phyloP scores from a whole-genome alignment of 164 flowering plant species.

The Hamamelis virginiana region DNA sequence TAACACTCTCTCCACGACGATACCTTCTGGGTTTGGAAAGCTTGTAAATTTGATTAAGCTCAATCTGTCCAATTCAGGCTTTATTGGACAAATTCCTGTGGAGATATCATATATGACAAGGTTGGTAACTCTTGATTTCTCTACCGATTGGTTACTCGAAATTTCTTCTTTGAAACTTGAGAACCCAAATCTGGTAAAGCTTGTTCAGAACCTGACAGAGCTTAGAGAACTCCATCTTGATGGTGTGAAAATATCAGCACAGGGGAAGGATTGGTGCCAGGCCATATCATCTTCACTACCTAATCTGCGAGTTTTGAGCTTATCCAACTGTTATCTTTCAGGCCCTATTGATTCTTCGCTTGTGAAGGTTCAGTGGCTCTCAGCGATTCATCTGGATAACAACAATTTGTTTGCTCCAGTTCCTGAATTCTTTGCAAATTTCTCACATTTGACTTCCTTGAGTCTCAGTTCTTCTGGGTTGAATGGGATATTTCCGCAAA shows the following conservation, averaged over 20 bases:
- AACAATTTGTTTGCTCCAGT: constrained; percentile 20
- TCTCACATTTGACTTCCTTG: constrained; percentile 23
- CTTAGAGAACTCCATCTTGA: not conserved
- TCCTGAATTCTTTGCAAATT: constrained; percentile 24
- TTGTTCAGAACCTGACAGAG: no score
- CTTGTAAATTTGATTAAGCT: constrained; percentile 13
- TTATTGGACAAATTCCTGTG: constrained; percentile 11
- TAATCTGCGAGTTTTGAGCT: constrained; percentile 35
- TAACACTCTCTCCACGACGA: not conserved
- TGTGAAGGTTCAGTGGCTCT: constrained; percentile 19
- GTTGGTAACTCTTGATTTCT: constrained; percentile 17
- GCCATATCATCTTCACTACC: constrained; percentile 39
- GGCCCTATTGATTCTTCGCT: constrained; percentile 35
- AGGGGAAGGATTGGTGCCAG: constrained; percentile 32
- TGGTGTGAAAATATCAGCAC: constrained; percentile 28
- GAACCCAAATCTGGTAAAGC: not conserved
- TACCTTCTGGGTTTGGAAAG: constrained; percentile 18
- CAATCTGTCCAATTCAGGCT: constrained; percentile 5
- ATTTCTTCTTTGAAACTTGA: constrained; percentile 3
- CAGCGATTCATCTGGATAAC: constrained; percentile 9
- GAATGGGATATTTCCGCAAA: constrained; percentile 28
- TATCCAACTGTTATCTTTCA: constrained; percentile 28
- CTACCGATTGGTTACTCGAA: not conserved
- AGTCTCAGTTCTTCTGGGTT: constrained; percentile 14
- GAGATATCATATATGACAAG: constrained; percentile 22